Conservation (phyloP, 305 asterid species). For the Rubia peregrina region DNA sequence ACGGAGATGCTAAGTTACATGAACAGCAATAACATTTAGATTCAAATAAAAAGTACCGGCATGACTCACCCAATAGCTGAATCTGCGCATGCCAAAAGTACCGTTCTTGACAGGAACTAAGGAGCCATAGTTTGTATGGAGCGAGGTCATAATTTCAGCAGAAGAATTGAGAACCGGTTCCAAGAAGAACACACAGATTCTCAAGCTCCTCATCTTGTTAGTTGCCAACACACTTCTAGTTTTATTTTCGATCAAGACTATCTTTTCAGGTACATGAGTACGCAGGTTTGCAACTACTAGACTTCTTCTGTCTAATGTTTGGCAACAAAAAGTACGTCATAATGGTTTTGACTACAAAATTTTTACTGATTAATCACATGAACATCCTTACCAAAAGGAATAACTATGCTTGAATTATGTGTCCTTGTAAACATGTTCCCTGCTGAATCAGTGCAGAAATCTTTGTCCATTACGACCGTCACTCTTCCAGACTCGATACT, state of each 20-base stretch:
- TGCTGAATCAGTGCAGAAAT: conserved; percentile 68
- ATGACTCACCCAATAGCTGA: conserved; percentile 71
- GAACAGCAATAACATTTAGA: background rate
- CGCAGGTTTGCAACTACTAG: conserved; percentile 41
- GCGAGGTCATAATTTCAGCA: conserved; percentile 57
- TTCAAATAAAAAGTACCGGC: background rate
- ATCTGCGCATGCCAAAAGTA: conserved; percentile 69
- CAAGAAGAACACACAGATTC: conserved; percentile 61
- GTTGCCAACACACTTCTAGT: conserved; percentile 70
- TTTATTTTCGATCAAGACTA: conserved; percentile 48
- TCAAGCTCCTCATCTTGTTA: conserved; percentile 49
- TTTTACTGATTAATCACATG: background rate
- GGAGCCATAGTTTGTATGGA: conserved; percentile 52
- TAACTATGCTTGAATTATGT: conserved; percentile 50
- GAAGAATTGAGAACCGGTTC: conserved; percentile 79
- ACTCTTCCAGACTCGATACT: conserved; percentile 47
- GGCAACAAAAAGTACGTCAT: conserved; percentile 18
- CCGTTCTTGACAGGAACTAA: conserved; percentile 53
- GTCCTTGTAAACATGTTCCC: conserved; percentile 64
- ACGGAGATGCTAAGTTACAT: background rate
- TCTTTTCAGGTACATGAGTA: conserved; percentile 74
- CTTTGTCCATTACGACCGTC: conserved; percentile 55
- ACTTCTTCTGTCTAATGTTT: conserved; percentile 62
- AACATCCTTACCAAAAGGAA: conserved; percentile 63
- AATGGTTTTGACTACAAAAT: background rate